Percentiles rank a stretch among this genome's conserved stretches.
These are phyloP conservation scores for Brettanomyces custersianus DNA, from an alignment of 805 yeast species.

Conservation along the genomic window DNA sequence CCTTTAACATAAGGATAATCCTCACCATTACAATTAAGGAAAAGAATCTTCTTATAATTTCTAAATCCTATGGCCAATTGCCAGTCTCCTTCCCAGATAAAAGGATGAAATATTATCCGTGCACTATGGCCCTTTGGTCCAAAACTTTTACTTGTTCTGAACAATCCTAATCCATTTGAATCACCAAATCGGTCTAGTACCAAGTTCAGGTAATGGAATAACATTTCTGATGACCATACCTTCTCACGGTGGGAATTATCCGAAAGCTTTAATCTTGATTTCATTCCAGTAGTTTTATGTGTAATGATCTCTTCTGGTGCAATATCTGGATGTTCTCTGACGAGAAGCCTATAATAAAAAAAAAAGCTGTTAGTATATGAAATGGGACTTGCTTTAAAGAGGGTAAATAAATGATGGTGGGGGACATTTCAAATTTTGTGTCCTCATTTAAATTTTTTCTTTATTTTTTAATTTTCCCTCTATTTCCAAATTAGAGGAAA, in stretches of 20 bases:
- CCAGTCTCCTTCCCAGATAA: slow-evolving; percentile 24
- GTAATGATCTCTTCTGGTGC: slow-evolving; percentile 19
- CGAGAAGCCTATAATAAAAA: slow-evolving; percentile 3
- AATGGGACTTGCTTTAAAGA: neutral
- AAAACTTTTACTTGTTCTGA: slow-evolving; percentile 13
- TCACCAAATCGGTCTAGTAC: slow-evolving; percentile 18
- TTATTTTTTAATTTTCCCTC: neutral
- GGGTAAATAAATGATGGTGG: neutral
- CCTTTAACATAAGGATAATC: neutral
- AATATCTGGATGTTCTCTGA: slow-evolving; percentile 16
- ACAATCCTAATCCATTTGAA: slow-evolving; percentile 14
- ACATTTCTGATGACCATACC: slow-evolving; percentile 22
- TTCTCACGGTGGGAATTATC: slow-evolving; percentile 21
- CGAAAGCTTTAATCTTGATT: slow-evolving; percentile 16
- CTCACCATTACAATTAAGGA: slow-evolving; percentile 21
- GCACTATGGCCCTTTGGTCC: slow-evolving; percentile 19
- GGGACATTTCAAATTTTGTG: neutral
- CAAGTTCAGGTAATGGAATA: slow-evolving; percentile 21
- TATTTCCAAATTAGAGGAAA: too few relatives aligned
- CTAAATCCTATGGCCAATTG: slow-evolving; percentile 25
- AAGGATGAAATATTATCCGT: slow-evolving; percentile 23
- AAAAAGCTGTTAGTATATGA: too few relatives aligned
- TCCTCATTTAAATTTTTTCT: neutral
- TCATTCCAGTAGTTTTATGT: slow-evolving; percentile 20
- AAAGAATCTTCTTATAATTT: slow-evolving; percentile 15